Evolutionary conservation across 2,329 filamentous ascomycete species (phyloP), one percentile per base, ranked within the genome.

Genomic region (Diaporthe destruens): DNA sequence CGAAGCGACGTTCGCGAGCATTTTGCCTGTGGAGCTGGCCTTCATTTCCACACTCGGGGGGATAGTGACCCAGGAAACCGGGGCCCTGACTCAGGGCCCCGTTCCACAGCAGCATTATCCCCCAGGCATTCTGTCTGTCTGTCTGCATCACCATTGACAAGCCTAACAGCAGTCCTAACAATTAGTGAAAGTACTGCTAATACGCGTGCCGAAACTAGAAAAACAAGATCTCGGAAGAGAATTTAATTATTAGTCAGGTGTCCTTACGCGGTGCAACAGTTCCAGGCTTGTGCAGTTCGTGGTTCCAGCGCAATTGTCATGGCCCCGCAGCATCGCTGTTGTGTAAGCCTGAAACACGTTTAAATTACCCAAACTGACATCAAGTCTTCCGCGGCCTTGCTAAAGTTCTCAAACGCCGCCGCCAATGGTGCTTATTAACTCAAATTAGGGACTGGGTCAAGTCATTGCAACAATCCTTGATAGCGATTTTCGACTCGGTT

Each of bases 261-360:
- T 32, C 42, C 29, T 6, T 23, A 51, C 23, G 25, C 23, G 20
- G n/a, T 23, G 59, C 29, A 8, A 65, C 29, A 34, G 11, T 16
- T 14, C 36, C 36, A 39, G 3, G 36, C 9, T 3, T 39, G 12
- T 49, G 6, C 25, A 23, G 23, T 7, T 25, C 44, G n/a, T n/a
- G 23, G 25, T 8, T 23, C 42, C 18, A 18, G 9, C n/a, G 25
- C 44, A 51, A 49, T 29, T 34, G 6, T 65, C 29, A 47, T 36
- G 44, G 44, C 9, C 9, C 18, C 3, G 59, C 51, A 49, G 59
- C 42, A 65, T 49, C 29, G 25, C 11, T 14, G 18, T 18, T 18
- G 4, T 16, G 16, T 49, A 49, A 63, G 59, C 59, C 49, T 47
- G 32, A 61, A 61, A 47, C 59, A 63, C 47, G 57, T 47, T 63